Conservation (phyloP, 805 yeast genomes). For the Myxozyma udenii region DNA sequence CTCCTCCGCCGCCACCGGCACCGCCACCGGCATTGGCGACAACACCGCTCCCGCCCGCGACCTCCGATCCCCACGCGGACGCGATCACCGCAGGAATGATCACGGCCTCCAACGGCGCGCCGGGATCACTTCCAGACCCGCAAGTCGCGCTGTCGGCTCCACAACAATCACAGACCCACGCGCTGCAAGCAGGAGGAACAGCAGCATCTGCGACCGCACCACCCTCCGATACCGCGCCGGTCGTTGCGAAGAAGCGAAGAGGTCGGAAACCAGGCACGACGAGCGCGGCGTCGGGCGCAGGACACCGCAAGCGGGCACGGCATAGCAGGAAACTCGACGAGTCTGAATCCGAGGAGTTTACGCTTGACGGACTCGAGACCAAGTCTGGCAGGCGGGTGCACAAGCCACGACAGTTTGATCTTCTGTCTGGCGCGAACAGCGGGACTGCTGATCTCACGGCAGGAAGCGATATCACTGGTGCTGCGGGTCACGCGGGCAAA, state of each 20-base stretch:
- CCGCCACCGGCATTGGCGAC: too few species aligned
- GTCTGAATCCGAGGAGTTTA: constrained; percentile 25
- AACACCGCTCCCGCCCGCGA: too few species aligned
- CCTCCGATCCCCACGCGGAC: too few species aligned
- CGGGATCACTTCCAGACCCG: neutral
- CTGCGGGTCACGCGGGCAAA: neutral
- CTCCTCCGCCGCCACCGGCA: too few species aligned
- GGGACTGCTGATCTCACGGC: neutral
- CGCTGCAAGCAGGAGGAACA: neutral
- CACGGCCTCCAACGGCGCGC: too few species aligned
- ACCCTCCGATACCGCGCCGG: neutral
- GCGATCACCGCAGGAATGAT: too few species aligned
- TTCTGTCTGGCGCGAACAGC: constrained; percentile 9
- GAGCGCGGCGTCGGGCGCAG: neutral
- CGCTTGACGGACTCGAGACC: constrained; percentile 29
- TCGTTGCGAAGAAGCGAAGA: neutral
- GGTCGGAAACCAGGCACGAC: neutral
- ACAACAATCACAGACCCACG: neutral
- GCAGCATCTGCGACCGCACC: neutral
- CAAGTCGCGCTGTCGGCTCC: neutral
- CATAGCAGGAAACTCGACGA: constrained; percentile 3
- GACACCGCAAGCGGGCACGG: neutral
- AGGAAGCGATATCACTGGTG: neutral
- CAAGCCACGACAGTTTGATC: constrained; percentile 27
- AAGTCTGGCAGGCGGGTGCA: constrained; percentile 30